phyloP scores from a whole-genome alignment of 225 moss, liverwort and hornwort species.

The Rhytidiadelphus loreus region DNA sequence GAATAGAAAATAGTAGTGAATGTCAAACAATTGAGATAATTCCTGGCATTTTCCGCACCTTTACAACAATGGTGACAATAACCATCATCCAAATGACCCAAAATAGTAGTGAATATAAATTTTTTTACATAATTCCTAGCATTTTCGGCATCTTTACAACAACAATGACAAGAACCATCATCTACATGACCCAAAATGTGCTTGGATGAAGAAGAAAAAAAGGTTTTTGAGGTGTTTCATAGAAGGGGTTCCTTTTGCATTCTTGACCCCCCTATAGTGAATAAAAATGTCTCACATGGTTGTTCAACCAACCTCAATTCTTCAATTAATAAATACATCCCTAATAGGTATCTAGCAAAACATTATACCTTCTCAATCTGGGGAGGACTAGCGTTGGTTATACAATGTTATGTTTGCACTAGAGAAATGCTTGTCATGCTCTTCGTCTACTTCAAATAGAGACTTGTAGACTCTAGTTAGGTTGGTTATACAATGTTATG shows the following conservation, averaged over 20 bases:
- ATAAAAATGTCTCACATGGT: neutral
- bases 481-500: too few species aligned
- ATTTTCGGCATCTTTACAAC: neutral
- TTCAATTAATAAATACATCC: neutral
- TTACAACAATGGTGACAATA: neutral
- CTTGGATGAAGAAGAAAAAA: neutral
- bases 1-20: fast-evolving
- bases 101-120: neutral
- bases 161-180: neutral
- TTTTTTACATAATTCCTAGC: neutral
- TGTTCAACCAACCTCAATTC: neutral
- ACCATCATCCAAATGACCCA: too few species aligned
- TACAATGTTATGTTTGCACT: neutral
- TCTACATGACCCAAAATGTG: neutral
- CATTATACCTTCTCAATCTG: neutral
- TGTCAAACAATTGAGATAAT: neutral
- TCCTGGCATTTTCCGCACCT: fast-evolving
- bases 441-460: too few species aligned
- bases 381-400: fast-evolving
- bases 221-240: neutral
- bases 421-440: neutral
- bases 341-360: neutral
- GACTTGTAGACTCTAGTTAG: too few species aligned
- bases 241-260: neutral
- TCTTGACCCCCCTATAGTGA: neutral